phyloP scores from a whole-genome alignment of 2,329 filamentous ascomycete species.

The Plenodomus lindquistii region DNA sequence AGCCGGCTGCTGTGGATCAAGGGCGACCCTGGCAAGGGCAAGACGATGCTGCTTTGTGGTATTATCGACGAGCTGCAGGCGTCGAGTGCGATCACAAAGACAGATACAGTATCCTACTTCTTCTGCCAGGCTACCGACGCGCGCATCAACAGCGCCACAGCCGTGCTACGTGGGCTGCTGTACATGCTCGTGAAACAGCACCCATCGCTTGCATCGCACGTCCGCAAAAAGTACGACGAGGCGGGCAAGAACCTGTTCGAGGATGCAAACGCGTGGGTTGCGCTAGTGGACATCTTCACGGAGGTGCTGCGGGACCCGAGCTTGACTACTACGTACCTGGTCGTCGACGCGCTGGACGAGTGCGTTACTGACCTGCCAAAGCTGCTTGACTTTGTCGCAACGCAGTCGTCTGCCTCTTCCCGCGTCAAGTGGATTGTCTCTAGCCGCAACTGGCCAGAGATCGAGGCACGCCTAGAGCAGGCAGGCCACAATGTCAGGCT shows the following conservation, averaged over 20 bases:
- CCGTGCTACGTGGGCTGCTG: slow-evolving; percentile 51
- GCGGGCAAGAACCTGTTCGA: slow-evolving; percentile 21
- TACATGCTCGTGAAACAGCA: slow-evolving; percentile 18
- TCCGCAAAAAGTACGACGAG: slow-evolving; percentile 22
- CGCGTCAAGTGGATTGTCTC: slow-evolving; percentile 20
- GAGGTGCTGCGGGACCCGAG: slow-evolving; percentile 46
- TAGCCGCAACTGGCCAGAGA: slow-evolving; percentile 23
- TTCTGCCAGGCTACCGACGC: slow-evolving; percentile 53
- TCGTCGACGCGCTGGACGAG: slow-evolving; percentile 15
- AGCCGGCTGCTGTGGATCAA: slow-evolving; percentile 44
- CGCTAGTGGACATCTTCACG: slow-evolving; percentile 37
- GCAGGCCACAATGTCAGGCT: slow-evolving; percentile 28
- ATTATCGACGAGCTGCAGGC: slow-evolving; percentile 35
- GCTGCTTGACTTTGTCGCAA: slow-evolving; percentile 6
- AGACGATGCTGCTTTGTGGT: slow-evolving; percentile 44
- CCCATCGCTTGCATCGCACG: no score
- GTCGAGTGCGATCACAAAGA: slow-evolving; percentile 9
- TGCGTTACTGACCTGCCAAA: slow-evolving; percentile 6
- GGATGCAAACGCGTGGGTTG: slow-evolving; percentile 34
- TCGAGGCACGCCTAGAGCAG: slow-evolving; percentile 40
- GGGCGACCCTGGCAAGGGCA: slow-evolving; percentile 27
- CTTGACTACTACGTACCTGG: slow-evolving; percentile 3
- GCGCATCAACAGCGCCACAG: slow-evolving; percentile 48
- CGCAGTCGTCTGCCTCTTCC: slow-evolving; percentile 5
- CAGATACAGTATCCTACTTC: slow-evolving; percentile 33